Evolutionary conservation across 192 early-diverging fungal species (phyloP).

Genomic region (Coemansia sp.): DNA sequence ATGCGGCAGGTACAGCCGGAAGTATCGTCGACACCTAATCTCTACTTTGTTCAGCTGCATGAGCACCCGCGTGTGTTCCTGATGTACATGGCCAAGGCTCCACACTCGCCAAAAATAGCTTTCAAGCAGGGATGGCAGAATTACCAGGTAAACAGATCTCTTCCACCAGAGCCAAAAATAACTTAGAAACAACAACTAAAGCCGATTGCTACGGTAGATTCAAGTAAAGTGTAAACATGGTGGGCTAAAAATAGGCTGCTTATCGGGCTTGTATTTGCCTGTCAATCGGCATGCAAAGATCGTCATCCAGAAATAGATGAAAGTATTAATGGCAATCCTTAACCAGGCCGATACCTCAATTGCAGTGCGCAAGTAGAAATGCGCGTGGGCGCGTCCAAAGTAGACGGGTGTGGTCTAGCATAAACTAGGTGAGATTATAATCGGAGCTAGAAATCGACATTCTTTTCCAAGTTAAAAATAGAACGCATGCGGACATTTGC

Average conservation of each 20-base stretch:
- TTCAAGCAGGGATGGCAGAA: neutral
- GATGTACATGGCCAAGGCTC: neutral
- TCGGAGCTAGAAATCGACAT: neutral
- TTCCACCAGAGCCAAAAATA: neutral
- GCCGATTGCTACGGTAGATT: neutral
- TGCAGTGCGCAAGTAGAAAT: neutral
- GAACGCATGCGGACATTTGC: neutral
- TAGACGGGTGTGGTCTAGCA: neutral
- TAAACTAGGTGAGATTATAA: neutral
- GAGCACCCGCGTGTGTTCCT: neutral
- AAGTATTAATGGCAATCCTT: neutral
- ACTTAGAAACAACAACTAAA: neutral
- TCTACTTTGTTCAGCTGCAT: neutral
- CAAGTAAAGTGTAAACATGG: neutral
- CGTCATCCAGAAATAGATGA: constrained; percentile 4
- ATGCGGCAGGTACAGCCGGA: constrained; percentile 8
- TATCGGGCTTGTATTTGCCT: neutral
- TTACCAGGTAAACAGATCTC: neutral
- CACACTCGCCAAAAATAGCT: constrained; percentile 1
- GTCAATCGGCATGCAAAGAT: constrained; percentile 3
- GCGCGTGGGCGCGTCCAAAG: neutral
- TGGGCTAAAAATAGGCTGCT: neutral
- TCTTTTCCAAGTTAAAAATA: neutral
- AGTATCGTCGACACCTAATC: neutral
- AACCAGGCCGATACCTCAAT: neutral